phyloP scores from a whole-genome alignment of 495 filamentous ascomycete species.

The Cetradonia linearis region DNA sequence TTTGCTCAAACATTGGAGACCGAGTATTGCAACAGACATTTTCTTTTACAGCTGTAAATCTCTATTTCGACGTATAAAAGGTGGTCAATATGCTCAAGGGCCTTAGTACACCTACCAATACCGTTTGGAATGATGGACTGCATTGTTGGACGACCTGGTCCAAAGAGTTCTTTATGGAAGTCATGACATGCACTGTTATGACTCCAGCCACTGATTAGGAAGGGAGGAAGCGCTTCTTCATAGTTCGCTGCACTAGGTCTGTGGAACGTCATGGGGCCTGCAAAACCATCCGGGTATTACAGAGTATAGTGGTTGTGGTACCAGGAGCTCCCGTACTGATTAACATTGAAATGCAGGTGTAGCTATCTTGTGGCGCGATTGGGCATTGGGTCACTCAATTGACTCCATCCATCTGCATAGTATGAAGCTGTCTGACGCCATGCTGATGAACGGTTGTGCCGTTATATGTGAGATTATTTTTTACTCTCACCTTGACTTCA shows the following conservation, averaged over 20 bases:
- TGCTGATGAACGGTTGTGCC: slow-evolving; percentile 42
- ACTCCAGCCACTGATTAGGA: slow-evolving; percentile 36
- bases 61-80: neutral
- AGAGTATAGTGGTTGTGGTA: slow-evolving; percentile 40
- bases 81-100: neutral
- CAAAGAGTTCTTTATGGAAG: neutral
- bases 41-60: neutral
- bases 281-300: slow-evolving; percentile 38
- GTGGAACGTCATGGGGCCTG: slow-evolving; percentile 49
- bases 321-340: slow-evolving; percentile 40
- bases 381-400: slow-evolving; percentile 42
- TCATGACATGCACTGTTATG: slow-evolving; percentile 19
- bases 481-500: slow-evolving; percentile 46
- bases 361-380: slow-evolving; percentile 33
- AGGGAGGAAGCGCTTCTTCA: slow-evolving; percentile 49
- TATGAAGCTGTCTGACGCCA: slow-evolving; percentile 35
- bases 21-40: neutral
- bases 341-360: slow-evolving; percentile 32
- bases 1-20: neutral
- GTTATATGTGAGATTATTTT: slow-evolving; percentile 37
- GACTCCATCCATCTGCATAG: slow-evolving; percentile 39
- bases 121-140: slow-evolving; percentile 6
- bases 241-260: slow-evolving; percentile 47
- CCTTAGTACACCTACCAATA: neutral
- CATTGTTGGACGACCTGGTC: neutral